Evolutionary conservation across 805 yeast genomes (phyloP).

Genomic region (Hemisphaericaspora nanyangensis): DNA sequence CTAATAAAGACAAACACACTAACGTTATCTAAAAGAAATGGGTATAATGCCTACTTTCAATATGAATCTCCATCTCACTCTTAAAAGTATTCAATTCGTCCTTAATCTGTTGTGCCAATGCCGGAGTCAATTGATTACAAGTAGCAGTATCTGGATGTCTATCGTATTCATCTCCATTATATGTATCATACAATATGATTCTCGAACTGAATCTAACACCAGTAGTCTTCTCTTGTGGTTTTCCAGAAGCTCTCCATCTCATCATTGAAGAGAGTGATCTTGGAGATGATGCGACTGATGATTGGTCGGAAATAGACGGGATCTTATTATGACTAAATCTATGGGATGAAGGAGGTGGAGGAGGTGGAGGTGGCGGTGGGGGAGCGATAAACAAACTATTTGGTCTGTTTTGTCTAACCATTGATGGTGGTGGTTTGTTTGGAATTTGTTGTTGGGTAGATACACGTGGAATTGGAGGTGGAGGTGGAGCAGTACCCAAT

Average conservation of each 20-base stretch:
- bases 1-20: neutral
- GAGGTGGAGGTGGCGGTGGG: conserved; percentile 1
- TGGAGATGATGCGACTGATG: conserved; percentile 24
- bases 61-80: conserved; percentile 79
- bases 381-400: neutral
- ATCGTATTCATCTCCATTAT: conserved; percentile 79
- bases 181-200: conserved; percentile 82
- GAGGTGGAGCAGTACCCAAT: neutral
- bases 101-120: conserved; percentile 78
- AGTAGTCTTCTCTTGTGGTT: neutral
- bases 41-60: conserved; percentile 72
- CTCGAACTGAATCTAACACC: conserved; percentile 71
- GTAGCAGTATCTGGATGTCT: conserved; percentile 91
- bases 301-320: conserved; percentile 25
- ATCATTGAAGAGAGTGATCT: conserved; percentile 30
- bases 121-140: conserved; percentile 86
- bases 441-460: neutral
- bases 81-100: conserved; percentile 80
- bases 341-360: conserved; percentile 15
- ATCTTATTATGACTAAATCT: conserved; percentile 28
- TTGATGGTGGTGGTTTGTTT: neutral
- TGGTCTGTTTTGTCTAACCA: neutral
- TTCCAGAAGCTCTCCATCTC: conserved; percentile 18
- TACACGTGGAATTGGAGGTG: neutral
- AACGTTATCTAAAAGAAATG: conserved; percentile 69